Conservation (phyloP, 1,139 yeast species). For the Yamadazyma blattariae region DNA sequence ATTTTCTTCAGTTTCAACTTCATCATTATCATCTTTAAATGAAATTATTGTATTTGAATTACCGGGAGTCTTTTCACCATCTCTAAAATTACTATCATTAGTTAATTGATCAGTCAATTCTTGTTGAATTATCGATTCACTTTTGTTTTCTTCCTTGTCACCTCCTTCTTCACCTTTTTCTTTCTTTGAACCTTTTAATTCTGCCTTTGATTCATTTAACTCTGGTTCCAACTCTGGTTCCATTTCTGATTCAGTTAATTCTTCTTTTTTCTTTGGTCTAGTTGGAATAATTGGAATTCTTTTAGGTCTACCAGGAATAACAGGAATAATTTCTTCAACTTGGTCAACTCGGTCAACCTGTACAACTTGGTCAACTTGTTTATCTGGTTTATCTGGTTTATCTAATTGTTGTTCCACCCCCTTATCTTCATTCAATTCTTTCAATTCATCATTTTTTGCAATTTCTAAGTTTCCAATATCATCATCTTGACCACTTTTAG, state of each 20-base stretch:
- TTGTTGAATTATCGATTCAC: not conserved
- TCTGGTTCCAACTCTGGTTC: not conserved
- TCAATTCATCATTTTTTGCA: too few relatives aligned
- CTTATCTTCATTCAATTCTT: not conserved
- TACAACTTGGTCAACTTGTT: not conserved
- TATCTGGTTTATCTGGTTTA: too few relatives aligned
- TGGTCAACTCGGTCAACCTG: too few relatives aligned
- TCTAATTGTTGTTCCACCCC: too few relatives aligned
- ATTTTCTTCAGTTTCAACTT: conserved; percentile 16
- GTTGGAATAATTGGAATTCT: conserved; percentile 11
- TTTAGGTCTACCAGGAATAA: not conserved
- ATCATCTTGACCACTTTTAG: conserved; percentile 1
- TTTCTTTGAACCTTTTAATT: not conserved
- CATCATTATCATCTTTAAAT: conserved; percentile 28
- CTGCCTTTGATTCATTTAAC: too few relatives aligned
- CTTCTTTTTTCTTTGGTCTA: conserved; percentile 2
- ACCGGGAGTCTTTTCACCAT: conserved; percentile 39
- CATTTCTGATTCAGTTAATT: not conserved
- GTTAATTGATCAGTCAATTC: conserved; percentile 5
- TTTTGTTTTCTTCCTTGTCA: not conserved
- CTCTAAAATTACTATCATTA: too few relatives aligned
- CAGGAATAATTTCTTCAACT: too few relatives aligned
- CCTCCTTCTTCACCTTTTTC: not conserved
- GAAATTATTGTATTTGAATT: conserved; percentile 29
- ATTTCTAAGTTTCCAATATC: not conserved